A percentile compares a stretch with the other conserved stretches of the same genome.
phyloP scores from a whole-genome alignment of 352 stramenopile species.

The Phytophthora chlamydospora region DNA sequence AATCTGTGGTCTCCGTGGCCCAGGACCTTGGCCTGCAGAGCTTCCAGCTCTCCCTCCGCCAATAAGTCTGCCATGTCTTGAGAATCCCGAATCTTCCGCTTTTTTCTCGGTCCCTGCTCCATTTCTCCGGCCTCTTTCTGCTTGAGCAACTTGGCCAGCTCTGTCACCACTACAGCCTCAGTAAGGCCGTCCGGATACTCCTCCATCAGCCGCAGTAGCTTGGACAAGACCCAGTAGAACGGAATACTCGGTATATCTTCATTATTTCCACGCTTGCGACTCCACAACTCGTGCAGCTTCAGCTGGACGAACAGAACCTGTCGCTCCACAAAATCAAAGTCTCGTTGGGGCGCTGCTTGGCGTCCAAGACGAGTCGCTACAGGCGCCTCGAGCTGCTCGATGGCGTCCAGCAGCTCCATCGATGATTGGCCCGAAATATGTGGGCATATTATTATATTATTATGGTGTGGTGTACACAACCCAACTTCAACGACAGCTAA shows the following conservation, averaged over 20 bases:
- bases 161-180: constrained; percentile 63
- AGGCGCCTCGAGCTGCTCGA: constrained; percentile 52
- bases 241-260: constrained; percentile 32
- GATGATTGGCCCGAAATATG: neutral
- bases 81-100: constrained; percentile 30
- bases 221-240: constrained; percentile 66
- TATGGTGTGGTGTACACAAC: constrained; percentile 6
- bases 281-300: constrained; percentile 50
- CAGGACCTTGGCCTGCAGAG: constrained; percentile 39
- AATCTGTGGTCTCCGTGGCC: constrained; percentile 49
- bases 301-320: constrained; percentile 51
- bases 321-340: constrained; percentile 51
- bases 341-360: neutral
- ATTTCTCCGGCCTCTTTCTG: constrained; percentile 28
- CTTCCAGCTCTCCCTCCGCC: constrained; percentile 47
- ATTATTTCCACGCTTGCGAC: constrained; percentile 30
- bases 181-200: constrained; percentile 77
- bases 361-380: neutral
- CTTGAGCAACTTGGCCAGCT: constrained; percentile 55
- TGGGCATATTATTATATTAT: neutral
- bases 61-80: constrained; percentile 47
- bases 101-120: constrained; percentile 10
- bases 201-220: constrained; percentile 58
- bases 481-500: neutral
- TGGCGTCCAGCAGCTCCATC: constrained; percentile 70